Evolutionary conservation across 176 grass and related monocot genomes (phyloP).

Genomic region (Aechmea fasciata): DNA sequence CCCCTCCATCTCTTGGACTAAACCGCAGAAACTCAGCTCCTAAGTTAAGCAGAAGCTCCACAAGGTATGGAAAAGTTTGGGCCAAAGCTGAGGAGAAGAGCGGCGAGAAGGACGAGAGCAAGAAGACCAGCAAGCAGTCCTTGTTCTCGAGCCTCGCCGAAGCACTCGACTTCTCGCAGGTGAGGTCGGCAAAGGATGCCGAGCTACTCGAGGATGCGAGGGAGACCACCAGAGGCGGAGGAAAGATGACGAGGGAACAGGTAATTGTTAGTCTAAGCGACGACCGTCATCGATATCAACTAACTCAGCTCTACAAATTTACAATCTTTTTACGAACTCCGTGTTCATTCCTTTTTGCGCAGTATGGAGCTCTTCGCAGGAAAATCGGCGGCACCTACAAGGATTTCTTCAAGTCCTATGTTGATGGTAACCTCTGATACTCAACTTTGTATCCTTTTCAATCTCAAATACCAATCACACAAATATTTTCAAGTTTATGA

Average conservation of each 20-base stretch:
- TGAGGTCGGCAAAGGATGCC: conserved; percentile 75
- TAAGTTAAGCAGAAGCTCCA: conserved; percentile 4
- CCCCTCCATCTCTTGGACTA: conserved; percentile 27
- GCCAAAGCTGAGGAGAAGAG: conserved; percentile 30
- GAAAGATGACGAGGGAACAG: conserved; percentile 76
- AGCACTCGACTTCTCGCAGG: conserved; percentile 85
- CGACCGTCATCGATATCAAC: too few relatives aligned
- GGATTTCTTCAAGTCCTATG: conserved; percentile 99
- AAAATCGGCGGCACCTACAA: conserved; percentile 99
- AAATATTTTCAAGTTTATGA: too few relatives aligned
- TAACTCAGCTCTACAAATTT: not conserved
- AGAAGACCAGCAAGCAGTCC: conserved; percentile 61
- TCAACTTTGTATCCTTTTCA: not conserved
- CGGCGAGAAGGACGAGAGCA: not conserved
- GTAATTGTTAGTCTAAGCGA: conserved; percentile 17
- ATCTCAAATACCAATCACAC: too few relatives aligned
- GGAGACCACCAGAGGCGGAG: conserved; percentile 53
- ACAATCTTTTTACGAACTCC: not conserved
- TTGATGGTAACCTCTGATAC: conserved; percentile 52
- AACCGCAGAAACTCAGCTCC: conserved; percentile 12
- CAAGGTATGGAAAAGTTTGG: conserved; percentile 30
- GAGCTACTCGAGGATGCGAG: conserved; percentile 77
- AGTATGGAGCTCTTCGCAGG: conserved; percentile 81
- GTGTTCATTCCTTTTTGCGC: not conserved
- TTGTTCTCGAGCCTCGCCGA: conserved; percentile 72